Evolutionary conservation across 192 early-diverging fungal species (phyloP), one percentile per base, ranked within the genome.

Genomic region (Backusella psychrophila): DNA sequence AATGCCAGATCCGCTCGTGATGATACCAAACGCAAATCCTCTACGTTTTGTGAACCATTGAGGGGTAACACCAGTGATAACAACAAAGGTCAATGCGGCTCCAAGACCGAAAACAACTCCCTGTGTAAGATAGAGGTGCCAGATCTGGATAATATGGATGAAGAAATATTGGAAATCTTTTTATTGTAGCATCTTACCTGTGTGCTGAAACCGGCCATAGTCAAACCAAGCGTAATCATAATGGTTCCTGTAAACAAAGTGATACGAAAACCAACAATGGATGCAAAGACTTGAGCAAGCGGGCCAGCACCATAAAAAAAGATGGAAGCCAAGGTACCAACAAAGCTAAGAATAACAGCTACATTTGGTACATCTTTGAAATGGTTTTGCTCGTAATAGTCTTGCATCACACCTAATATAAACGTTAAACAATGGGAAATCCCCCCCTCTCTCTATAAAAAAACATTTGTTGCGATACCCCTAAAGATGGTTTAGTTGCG

Each of bases 1-100:
- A 67, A 92, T 77, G 17, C 94, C 94, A 12, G 86, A 84, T 0
- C 94, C 94, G 38, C 91, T 71, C 31, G 82, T 81, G 31, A 86
- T 82, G 52, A 86, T 82, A 15, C 90, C 90, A 0, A 86, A 72
- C 0, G 90, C 90, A 33, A 89, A 68, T 3, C 86, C 89, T 63
- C 89, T 83, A 26, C 86, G 84, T 73, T 76, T 84, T 34, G 85
- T 84, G 75, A 89, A 89, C 87, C 87, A 89, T 78, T 87, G 87
- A 17, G 88, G 78, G 0, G 85, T 83, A 56, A 86, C 68, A 19
- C 80, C 82, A 33, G 72, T 80, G 0, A 69, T 74, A 17, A 53
- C 74, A 6, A 52, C 66, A 56, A 67, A 80, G 26, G 39, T 41
- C 5, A 75, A 35, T 19, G 78, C 75, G 3, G 74, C 82, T 4